Evolutionary conservation across 495 filamentous ascomycete species (phyloP).

Genomic region (Xylaria bambusicola): DNA sequence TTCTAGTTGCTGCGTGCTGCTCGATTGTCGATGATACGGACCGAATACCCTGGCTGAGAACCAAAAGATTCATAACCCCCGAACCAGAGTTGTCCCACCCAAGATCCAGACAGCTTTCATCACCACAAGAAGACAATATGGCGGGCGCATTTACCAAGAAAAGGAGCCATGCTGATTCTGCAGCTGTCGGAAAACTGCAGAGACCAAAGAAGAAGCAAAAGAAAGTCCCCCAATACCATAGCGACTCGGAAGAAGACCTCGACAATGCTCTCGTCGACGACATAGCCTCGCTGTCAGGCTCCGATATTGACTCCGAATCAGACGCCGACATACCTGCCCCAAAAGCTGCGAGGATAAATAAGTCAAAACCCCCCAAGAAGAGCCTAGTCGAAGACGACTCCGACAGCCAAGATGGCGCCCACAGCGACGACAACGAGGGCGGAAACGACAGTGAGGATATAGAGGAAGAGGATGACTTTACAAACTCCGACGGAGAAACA

Average conservation of each 20-base stretch:
- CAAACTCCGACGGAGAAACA: conserved; percentile 32
- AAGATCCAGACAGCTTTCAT: background rate
- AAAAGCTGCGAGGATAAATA: conserved; percentile 19
- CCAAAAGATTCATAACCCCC: too few relatives aligned
- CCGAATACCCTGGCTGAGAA: too few relatives aligned
- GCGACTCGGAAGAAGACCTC: conserved; percentile 65
- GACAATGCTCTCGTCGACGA: conserved; percentile 49
- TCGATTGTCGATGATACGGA: background rate
- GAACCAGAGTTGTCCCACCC: too few relatives aligned
- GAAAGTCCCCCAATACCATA: conserved; percentile 71
- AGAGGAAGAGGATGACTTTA: conserved; percentile 36
- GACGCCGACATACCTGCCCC: conserved; percentile 29
- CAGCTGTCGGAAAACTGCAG: conserved; percentile 54
- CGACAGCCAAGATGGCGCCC: conserved; percentile 34
- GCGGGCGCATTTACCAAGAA: conserved; percentile 11
- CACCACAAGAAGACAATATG: background rate
- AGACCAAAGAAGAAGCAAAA: conserved; percentile 70
- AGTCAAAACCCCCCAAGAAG: conserved; percentile 32
- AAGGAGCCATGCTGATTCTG: conserved; percentile 44
- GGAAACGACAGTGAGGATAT: conserved; percentile 38
- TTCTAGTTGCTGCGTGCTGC: background rate
- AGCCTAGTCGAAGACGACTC: conserved; percentile 32
- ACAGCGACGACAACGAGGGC: conserved; percentile 30
- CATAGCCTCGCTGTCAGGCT: conserved; percentile 38
- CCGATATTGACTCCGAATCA: conserved; percentile 42